These are phyloP conservation scores for Podospora pseudocomata DNA, from an alignment of 495 filamentous ascomycete species.

Conservation along the genomic window DNA sequence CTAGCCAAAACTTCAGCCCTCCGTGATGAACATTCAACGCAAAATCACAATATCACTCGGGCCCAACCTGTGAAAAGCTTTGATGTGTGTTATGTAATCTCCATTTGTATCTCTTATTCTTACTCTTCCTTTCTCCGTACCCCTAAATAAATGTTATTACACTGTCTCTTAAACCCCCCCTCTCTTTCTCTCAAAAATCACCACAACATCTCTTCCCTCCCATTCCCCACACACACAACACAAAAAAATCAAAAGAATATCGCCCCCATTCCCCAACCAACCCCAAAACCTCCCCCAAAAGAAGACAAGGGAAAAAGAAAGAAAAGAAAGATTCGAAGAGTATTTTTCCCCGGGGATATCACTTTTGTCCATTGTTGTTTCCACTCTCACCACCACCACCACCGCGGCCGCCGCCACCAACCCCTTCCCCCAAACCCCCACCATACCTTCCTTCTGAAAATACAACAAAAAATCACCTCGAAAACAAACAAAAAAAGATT, in stretches of 20 bases:
- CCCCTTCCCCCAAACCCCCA: neutral
- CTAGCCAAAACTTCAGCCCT: too few species aligned
- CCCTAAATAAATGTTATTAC: constrained; percentile 1
- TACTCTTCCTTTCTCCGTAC: neutral
- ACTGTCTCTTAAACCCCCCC: neutral
- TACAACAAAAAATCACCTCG: neutral
- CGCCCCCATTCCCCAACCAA: neutral
- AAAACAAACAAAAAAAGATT: constrained; percentile 4
- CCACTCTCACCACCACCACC: neutral
- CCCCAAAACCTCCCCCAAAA: neutral
- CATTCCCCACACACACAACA: neutral
- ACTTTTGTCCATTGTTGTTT: neutral
- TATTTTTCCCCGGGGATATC: neutral
- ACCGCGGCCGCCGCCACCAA: neutral
- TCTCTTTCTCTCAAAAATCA: neutral
- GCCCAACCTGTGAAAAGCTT: too few species aligned
- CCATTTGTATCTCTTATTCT: neutral
- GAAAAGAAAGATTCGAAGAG: neutral
- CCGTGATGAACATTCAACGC: too few species aligned
- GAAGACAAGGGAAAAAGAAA: neutral
- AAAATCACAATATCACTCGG: too few species aligned
- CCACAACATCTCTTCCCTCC: neutral
- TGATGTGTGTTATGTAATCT: neutral
- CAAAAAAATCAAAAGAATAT: neutral
- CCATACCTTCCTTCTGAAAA: neutral